Conservation (phyloP, 2,329 filamentous ascomycete species). For the Aspergillus aculeatus region DNA sequence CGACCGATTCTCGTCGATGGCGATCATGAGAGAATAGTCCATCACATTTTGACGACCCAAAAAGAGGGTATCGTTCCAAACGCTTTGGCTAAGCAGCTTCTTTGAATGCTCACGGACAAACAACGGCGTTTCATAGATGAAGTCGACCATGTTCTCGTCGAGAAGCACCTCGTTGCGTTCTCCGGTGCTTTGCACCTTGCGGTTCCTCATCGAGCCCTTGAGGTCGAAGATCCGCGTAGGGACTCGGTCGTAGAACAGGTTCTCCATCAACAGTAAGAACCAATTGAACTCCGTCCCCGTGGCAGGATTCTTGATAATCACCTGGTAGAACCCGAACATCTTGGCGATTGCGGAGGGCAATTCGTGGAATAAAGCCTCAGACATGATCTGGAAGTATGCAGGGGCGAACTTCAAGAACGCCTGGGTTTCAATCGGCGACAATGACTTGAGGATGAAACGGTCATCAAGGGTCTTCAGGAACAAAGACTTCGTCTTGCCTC, state of each 20-base stretch:
- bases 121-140: constrained; percentile 94
- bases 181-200: constrained; percentile 92
- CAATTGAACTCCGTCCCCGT: constrained; percentile 93
- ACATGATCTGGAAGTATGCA: constrained; percentile 96
- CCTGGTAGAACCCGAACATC: constrained; percentile 98
- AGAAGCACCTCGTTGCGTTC: constrained; percentile 94
- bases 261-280: constrained; percentile 94
- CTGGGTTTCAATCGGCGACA: constrained; percentile 87
- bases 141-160: constrained; percentile 98
- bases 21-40: constrained; percentile 99
- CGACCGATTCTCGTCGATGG: constrained; percentile 83
- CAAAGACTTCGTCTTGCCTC: constrained; percentile 95
- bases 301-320: constrained; percentile 90
- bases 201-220: constrained; percentile 97
- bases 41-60: constrained; percentile 94
- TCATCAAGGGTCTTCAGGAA: constrained; percentile 97
- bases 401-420: constrained; percentile 95
- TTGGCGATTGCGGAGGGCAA: constrained; percentile 96
- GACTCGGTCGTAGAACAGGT: constrained; percentile 91
- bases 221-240: constrained; percentile 91
- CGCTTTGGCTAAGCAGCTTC: constrained; percentile 83
- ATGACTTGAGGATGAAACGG: constrained; percentile 85
- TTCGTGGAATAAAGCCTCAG: constrained; percentile 90
- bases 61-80: constrained; percentile 98
- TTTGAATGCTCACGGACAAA: constrained; percentile 96